Evolutionary conservation across 805 yeast species (phyloP), one percentile per base, ranked within the genome.

Genomic region (Crinitomyces ghanaensis): DNA sequence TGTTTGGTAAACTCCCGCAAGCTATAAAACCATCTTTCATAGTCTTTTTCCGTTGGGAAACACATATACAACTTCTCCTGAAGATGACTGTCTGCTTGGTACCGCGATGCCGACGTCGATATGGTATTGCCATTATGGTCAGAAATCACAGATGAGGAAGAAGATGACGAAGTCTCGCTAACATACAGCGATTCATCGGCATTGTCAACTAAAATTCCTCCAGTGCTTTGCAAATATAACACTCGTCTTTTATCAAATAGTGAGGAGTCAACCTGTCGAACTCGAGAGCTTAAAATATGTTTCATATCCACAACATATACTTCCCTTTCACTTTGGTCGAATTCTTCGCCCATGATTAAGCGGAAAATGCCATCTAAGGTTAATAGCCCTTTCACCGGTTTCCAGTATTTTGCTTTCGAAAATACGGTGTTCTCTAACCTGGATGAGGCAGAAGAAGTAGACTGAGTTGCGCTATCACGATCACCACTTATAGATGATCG

Each of bases 1-100:
- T 46, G 46, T 37, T 31, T 36, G 12, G 56, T 34, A 22, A 53
- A 43, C 3, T 44, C 34, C 26, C 43, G 42, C 21, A 54, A 34
- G 3, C 52, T 42, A 4, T 53, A 44, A 26, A 49, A 43, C 59
- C 59, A 55, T 36, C 50, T 54, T 20, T 47, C 57, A 20, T 42
- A 45, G 25, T 51, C 57, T 16, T 41, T 40, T 13, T 45, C 42
- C n/a, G 38, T 37, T 6, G 24, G n/a, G n/a, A n/a, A n/a, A n/a
- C n/a, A n/a, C n/a, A n/a, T n/a, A n/a, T n/a, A n/a, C n/a, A n/a
- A n/a, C n/a, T n/a, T n/a, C n/a, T n/a, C n/a, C n/a, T n/a, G n/a
- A n/a, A n/a, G n/a, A n/a, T n/a, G n/a, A n/a, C n/a, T n/a, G n/a
- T n/a, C n/a, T n/a, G n/a, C n/a, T n/a, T n/a, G n/a, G n/a, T n/a